A percentile compares a stretch with the other conserved stretches of the same genome.
phyloP scores from a whole-genome alignment of 345 rosid genomes.

The Bruguiera parviflora region DNA sequence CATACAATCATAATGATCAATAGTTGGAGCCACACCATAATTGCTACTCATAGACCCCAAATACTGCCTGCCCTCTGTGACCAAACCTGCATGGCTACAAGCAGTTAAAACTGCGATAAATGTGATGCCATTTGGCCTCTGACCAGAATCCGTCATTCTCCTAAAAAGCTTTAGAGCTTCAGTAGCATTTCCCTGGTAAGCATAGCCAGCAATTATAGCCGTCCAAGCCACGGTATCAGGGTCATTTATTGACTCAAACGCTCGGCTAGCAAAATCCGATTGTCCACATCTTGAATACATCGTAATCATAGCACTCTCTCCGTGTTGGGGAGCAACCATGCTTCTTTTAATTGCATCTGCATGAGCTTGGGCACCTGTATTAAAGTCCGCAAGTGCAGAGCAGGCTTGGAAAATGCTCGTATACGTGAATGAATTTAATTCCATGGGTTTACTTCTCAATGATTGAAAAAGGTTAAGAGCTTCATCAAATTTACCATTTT shows the following conservation, averaged over 20 bases:
- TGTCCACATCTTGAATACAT: slow-evolving; percentile 73
- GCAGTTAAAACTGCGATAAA: slow-evolving; percentile 66
- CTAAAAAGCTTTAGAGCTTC: slow-evolving; percentile 57
- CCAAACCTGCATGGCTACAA: slow-evolving; percentile 70
- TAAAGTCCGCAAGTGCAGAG: slow-evolving; percentile 56
- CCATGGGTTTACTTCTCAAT: slow-evolving; percentile 38
- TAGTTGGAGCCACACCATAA: slow-evolving; percentile 51
- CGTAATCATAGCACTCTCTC: slow-evolving; percentile 62
- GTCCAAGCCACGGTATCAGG: slow-evolving; percentile 84
- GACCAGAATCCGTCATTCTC: slow-evolving; percentile 44
- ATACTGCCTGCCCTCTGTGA: slow-evolving; percentile 44
- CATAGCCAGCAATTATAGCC: slow-evolving; percentile 61
- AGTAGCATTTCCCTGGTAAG: slow-evolving; percentile 63
- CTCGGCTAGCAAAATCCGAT: slow-evolving; percentile 51
- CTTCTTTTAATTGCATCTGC: slow-evolving; percentile 72
- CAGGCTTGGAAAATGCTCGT: slow-evolving; percentile 75
- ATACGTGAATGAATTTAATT: slow-evolving; percentile 54
- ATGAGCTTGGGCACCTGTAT: slow-evolving; percentile 63
- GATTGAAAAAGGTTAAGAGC: slow-evolving; percentile 46
- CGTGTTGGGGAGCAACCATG: slow-evolving; percentile 47
- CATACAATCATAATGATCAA: slow-evolving; percentile 70
- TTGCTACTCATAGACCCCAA: slow-evolving; percentile 45
- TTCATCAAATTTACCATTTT: slow-evolving; percentile 49
- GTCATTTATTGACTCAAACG: slow-evolving; percentile 47
- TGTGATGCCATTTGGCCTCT: slow-evolving; percentile 63